These are phyloP conservation scores for Acanthamoeba healyi DNA, from an alignment of 208 protist species.

Conservation along the genomic window DNA sequence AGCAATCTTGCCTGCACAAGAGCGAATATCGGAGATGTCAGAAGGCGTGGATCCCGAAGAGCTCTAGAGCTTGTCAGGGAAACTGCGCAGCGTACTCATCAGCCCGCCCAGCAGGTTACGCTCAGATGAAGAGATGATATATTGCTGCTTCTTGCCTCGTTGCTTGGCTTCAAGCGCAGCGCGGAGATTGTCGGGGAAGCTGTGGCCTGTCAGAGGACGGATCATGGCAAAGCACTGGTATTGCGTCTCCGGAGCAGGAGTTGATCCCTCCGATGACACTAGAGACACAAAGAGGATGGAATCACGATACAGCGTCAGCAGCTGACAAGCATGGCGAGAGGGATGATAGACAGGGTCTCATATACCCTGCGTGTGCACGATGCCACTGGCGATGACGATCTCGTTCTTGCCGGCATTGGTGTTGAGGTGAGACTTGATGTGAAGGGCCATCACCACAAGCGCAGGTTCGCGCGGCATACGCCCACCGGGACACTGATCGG, in stretches of 20 bases:
- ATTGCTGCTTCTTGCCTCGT: neutral
- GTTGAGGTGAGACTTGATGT: constrained; percentile 94
- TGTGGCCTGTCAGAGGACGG: neutral
- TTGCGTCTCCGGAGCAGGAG: neutral
- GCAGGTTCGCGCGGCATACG: constrained; percentile 7
- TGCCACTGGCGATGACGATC: constrained; percentile 92
- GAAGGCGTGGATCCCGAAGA: too few relatives aligned
- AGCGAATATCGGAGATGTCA: neutral
- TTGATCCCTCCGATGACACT: constrained; percentile 16
- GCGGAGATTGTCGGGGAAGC: constrained; percentile 36
- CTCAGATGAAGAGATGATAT: constrained; percentile 5
- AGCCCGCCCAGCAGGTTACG: constrained; percentile 41
- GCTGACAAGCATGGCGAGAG: too few relatives aligned
- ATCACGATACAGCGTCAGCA: neutral
- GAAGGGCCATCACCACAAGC: constrained; percentile 90
- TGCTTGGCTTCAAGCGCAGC: neutral
- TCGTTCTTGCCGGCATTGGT: constrained; percentile 92
- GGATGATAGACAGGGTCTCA: neutral
- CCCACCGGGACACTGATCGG: neutral
- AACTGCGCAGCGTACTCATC: constrained; percentile 6
- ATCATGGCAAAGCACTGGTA: constrained; percentile 68
- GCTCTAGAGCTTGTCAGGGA: too few relatives aligned
- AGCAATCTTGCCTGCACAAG: constrained; percentile 86
- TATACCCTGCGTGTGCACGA: constrained; percentile 88
- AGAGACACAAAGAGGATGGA: neutral